Base-by-base conservation (phyloP, 257 asterid genomes). In the Solanum infundibuliforme region DNA sequence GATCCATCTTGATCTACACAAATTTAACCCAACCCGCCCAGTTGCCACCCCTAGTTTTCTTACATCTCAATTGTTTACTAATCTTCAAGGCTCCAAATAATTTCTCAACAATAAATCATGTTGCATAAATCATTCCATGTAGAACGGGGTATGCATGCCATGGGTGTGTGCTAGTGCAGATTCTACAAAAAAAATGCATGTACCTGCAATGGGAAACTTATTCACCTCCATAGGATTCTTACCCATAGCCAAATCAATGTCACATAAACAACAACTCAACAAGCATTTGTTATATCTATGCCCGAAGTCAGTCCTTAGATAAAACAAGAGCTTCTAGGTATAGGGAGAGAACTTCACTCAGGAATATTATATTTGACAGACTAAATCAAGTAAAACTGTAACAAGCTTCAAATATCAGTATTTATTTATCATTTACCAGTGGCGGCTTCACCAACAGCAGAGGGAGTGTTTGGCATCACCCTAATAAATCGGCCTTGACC, bases 381-480 rank as follows among this genome's bases (percentile, higher is more conserved):
- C 1, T 1, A 82, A 75, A 82, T 82, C 86, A 48, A 82, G 69
- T 29, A 48, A 55, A 68, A 84, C 71, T 13, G 38, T 55, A 36
- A 86, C 69, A 20, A n/a, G 86, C 66, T 11, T 82, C 69, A 82
- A 82, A 18, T 31, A 48, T 82, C 69, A 82, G 43, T 48, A 82
- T 48, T 48, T 48, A 48, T 82, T 82, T 60, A 55, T 79, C 69
- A 82, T 31, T 31, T 92, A 97, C 98, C 99, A 71, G 98, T 94
- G 13, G 98, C 98, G 10, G 98, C 99, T 72, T 90, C 91, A 38
- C 98, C 99, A 85, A 97, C 95, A 62, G 99, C 92, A 86, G 98
- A 96, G 13, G 98, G 98, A 88, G 99, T 95, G 91, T 97, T 95
- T 52, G 99, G 99, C 97, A 95, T 95, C 82, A 95, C 98, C 91